These are phyloP conservation scores for Limonium bicolor DNA, from an alignment of 148 eudicot species.

Conservation along the genomic window DNA sequence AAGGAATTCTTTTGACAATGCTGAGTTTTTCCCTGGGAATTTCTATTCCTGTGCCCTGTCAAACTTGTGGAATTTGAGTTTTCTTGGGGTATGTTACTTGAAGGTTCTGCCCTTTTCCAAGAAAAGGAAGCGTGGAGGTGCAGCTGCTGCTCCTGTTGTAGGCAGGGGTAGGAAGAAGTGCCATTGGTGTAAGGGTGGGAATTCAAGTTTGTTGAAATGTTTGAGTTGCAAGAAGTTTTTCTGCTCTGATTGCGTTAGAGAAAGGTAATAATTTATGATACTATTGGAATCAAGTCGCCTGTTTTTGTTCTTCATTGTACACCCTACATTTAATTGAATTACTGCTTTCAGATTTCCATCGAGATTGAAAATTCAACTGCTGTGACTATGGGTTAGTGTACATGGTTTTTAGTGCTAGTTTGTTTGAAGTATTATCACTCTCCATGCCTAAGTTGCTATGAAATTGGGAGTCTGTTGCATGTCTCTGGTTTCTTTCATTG, in stretches of 20 bases:
- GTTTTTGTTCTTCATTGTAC: no score
- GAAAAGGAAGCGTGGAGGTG: conserved; percentile 22
- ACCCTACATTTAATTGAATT: no score
- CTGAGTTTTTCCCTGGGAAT: conserved; percentile 2
- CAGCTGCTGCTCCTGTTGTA: conserved; percentile 3
- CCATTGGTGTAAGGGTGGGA: conserved; percentile 61
- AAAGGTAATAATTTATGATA: conserved; percentile 45
- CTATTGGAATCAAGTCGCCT: no score
- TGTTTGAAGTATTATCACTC: no score
- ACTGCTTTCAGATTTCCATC: no score
- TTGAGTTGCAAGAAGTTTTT: conserved; percentile 55
- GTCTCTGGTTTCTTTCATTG: no score
- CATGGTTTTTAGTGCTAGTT: no score
- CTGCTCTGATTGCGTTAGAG: conserved; percentile 59
- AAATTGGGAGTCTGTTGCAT: no score
- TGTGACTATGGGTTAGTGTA: no score
- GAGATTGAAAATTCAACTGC: no score
- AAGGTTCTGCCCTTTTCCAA: conserved; percentile 44
- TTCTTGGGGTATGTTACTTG: background rate
- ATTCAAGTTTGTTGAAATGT: conserved; percentile 38
- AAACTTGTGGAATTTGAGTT: background rate
- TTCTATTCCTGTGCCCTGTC: background rate
- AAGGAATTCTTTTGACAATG: background rate
- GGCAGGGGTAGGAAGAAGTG: conserved; percentile 39
- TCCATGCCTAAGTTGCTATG: no score